phyloP scores from a whole-genome alignment of 257 asterid genomes.

The Handroanthus guayacan region DNA sequence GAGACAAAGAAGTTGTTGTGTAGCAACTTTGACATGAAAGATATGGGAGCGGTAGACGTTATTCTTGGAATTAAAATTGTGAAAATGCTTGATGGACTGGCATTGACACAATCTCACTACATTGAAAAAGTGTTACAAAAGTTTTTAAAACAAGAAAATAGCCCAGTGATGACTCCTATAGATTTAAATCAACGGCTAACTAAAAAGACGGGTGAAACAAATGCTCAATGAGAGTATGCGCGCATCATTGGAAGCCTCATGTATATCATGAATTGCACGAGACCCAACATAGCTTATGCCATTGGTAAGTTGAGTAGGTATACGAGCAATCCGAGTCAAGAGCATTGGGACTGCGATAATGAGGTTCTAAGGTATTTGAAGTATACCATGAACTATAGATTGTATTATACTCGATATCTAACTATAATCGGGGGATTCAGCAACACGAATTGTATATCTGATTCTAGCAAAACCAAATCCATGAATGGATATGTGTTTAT shows the following conservation, averaged over 20 bases:
- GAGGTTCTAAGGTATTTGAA: background rate
- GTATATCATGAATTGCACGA: conserved; percentile 10
- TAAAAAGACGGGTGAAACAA: background rate
- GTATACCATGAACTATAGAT: background rate
- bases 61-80: too few species aligned
- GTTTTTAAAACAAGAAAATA: too few species aligned
- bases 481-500: background rate
- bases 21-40: too few species aligned
- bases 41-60: too few species aligned
- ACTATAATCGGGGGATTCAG: background rate
- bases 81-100: too few species aligned
- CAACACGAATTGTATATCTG: background rate
- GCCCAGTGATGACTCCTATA: background rate
- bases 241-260: background rate
- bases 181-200: background rate
- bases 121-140: too few species aligned
- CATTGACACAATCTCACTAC: too few species aligned
- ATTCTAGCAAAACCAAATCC: background rate
- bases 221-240: background rate
- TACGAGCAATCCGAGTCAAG: background rate
- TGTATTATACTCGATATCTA: background rate
- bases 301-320: background rate
- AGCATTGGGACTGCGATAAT: background rate
- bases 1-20: too few species aligned
- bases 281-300: background rate